These are phyloP conservation scores for Rehmannia glutinosa DNA, from an alignment of 257 asterid genomes.

Conservation along the genomic window DNA sequence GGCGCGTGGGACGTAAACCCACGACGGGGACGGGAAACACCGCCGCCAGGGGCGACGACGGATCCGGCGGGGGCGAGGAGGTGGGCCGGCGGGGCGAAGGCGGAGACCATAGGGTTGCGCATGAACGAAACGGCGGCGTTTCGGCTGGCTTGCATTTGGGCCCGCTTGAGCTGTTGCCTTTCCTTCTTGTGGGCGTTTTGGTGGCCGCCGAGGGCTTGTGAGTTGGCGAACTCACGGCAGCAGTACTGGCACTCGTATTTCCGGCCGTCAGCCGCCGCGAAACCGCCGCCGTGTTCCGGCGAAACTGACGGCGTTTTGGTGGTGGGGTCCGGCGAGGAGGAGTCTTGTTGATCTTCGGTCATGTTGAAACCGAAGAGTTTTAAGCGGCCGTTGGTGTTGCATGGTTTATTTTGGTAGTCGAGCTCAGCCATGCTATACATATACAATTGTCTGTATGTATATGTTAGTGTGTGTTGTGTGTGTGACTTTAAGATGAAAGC, in stretches of 20 bases:
- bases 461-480: neutral
- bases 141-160: conserved; percentile 80
- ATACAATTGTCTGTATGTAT: neutral
- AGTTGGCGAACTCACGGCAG: conserved; percentile 89
- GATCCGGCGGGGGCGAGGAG: conserved; percentile 59
- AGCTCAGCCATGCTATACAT: conserved; percentile 55
- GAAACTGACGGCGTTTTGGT: conserved; percentile 35
- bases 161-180: conserved; percentile 87
- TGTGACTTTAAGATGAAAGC: conserved; percentile 5
- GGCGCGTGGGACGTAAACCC: conserved; percentile 81
- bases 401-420: conserved; percentile 46
- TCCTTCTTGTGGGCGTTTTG: conserved; percentile 97
- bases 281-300: conserved; percentile 40
- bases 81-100: conserved; percentile 82
- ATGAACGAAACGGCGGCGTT: conserved; percentile 89
- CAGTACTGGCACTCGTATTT: conserved; percentile 97
- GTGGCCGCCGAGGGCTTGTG: conserved; percentile 95
- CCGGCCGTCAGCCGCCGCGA: conserved; percentile 60
- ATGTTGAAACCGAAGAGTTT: conserved; percentile 88
- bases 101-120: conserved; percentile 84
- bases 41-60: conserved; percentile 26
- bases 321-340: conserved; percentile 39
- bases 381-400: conserved; percentile 43
- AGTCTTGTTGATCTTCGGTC: conserved; percentile 48
- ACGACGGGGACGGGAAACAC: conserved; percentile 51